Conservation (phyloP, 495 filamentous ascomycete species). For the Lasiosphaeria miniovina region DNA sequence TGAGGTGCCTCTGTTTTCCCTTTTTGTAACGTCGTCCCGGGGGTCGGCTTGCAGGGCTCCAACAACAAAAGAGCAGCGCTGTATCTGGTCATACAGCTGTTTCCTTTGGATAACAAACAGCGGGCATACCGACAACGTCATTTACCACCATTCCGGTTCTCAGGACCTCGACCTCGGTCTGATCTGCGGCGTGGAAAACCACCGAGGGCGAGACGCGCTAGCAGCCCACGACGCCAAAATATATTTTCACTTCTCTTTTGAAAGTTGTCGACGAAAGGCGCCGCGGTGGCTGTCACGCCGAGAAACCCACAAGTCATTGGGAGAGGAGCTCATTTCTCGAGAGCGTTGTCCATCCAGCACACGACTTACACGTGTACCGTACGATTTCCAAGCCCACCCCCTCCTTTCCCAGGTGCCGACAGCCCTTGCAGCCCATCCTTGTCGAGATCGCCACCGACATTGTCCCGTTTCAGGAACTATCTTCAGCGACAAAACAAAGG, state of each 20-base stretch:
- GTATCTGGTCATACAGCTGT: constrained; percentile 14
- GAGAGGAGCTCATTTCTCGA: neutral
- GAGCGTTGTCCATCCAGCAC: neutral
- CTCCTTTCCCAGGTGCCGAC: neutral
- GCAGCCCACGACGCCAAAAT: no score
- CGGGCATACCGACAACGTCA: no score
- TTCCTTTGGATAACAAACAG: neutral
- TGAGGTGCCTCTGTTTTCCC: neutral
- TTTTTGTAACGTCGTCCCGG: constrained; percentile 1
- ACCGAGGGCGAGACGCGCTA: neutral
- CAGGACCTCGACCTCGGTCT: neutral
- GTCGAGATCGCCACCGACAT: neutral
- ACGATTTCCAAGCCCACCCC: no score
- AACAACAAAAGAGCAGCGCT: neutral
- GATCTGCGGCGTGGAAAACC: neutral
- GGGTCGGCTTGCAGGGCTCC: neutral
- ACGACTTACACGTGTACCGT: no score
- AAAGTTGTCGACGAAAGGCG: no score
- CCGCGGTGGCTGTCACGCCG: neutral
- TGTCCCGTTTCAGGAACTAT: no score
- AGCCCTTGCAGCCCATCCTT: neutral
- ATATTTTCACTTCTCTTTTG: no score
- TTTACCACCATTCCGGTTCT: neutral
- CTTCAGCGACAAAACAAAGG: neutral
- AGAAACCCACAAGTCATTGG: constrained; percentile 12